Percentiles rank a stretch among this genome's conserved stretches.
These are phyloP conservation scores for Paramecium biaurelia DNA, from an alignment of 73 alveolate genomes.

Conservation along the genomic window DNA sequence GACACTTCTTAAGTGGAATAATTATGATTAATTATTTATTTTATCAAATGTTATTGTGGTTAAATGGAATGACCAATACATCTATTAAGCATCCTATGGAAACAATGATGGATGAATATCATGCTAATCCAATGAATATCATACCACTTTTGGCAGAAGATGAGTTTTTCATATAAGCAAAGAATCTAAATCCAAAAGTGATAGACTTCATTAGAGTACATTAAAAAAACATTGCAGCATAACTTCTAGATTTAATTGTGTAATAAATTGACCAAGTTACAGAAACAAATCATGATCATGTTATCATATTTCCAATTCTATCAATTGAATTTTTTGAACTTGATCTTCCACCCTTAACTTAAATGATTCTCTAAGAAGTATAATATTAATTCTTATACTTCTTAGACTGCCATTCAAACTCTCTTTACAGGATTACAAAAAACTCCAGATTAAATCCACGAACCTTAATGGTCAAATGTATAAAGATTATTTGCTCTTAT, in stretches of 20 bases:
- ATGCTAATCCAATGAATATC: neutral
- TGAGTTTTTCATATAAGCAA: constrained; percentile 37
- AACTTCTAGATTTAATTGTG: neutral
- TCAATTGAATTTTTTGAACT: constrained; percentile 43
- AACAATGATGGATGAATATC: constrained; percentile 30
- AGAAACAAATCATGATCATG: constrained; percentile 3
- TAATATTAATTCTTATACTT: neutral
- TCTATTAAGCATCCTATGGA: neutral
- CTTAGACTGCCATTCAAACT: neutral
- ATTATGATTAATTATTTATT: neutral
- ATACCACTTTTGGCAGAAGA: constrained; percentile 1
- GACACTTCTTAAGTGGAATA: neutral
- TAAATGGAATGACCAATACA: constrained; percentile 51
- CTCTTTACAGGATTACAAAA: neutral
- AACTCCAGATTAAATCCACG: constrained; percentile 28
- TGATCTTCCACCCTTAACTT: constrained; percentile 36
- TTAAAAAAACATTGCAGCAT: neutral
- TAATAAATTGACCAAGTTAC: neutral
- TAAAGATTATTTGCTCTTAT: neutral
- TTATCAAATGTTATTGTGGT: constrained; percentile 30
- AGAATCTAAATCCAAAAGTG: neutral
- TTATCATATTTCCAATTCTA: neutral
- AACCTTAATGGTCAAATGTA: neutral
- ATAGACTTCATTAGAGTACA: neutral
- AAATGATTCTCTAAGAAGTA: neutral